phyloP scores from a whole-genome alignment of 768 basidiomycete genomes.

The Trametes maxima region DNA sequence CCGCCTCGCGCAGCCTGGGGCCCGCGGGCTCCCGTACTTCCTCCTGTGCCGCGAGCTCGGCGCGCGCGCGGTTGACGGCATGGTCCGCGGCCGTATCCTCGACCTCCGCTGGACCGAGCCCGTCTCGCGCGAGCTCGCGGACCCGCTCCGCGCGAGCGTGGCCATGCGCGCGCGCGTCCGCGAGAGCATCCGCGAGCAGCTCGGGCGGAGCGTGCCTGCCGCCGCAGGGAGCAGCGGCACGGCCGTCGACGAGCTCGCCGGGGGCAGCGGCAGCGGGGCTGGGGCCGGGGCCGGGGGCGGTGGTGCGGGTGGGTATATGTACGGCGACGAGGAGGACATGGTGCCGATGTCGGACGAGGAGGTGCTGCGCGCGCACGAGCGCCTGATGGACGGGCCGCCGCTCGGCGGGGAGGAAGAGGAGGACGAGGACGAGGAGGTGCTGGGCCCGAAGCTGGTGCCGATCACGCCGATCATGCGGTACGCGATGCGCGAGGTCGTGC shows the following conservation, averaged over 20 bases:
- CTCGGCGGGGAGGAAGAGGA: slow-evolving; percentile 36
- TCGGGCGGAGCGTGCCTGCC: slow-evolving; percentile 11
- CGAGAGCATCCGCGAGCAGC: slow-evolving; percentile 29
- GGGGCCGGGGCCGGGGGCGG: slow-evolving; percentile 4
- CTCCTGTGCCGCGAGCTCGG: slow-evolving; percentile 83
- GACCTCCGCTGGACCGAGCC: slow-evolving; percentile 79
- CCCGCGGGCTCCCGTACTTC: slow-evolving; percentile 75
- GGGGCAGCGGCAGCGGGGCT: slow-evolving; percentile 1
- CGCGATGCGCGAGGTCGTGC: slow-evolving; percentile 83
- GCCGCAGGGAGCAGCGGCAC: slow-evolving; percentile 43
- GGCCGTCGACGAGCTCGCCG: slow-evolving; percentile 32
- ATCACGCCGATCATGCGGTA: slow-evolving; percentile 80
- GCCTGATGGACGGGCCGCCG: slow-evolving; percentile 43
- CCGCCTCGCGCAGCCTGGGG: slow-evolving; percentile 65
- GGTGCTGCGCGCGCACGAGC: slow-evolving; percentile 49
- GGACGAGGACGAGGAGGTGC: slow-evolving; percentile 53
- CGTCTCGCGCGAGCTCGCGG: slow-evolving; percentile 55
- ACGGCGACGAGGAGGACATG: slow-evolving; percentile 47
- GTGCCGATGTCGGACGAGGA: slow-evolving; percentile 45
- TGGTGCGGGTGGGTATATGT: slow-evolving; percentile 35
- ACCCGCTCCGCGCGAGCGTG: slow-evolving; percentile 28
- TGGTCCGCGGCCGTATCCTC: slow-evolving; percentile 77
- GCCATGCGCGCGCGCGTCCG: slow-evolving; percentile 20
- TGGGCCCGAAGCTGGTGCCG: slow-evolving; percentile 77
- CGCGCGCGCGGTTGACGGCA: slow-evolving; percentile 79